phyloP scores from a whole-genome alignment of 352 stramenopile genomes.

The Globisporangium lucens region DNA sequence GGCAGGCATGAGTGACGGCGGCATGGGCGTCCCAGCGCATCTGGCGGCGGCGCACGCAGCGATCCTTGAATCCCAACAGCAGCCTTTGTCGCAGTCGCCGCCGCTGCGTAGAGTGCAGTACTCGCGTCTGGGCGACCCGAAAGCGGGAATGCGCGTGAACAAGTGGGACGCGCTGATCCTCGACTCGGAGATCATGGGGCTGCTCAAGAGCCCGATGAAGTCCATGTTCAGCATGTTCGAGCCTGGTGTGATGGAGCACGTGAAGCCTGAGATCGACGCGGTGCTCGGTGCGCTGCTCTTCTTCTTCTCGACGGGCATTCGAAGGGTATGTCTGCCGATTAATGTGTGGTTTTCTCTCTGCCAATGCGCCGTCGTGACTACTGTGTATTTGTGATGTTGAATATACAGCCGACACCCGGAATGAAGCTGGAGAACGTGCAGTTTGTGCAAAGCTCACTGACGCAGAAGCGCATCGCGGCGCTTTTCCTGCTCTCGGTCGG shows the following conservation, averaged over 20 bases:
- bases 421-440: conserved; percentile 85
- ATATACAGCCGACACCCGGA: conserved; percentile 60
- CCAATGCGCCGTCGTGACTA: too few species aligned
- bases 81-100: background rate
- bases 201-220: conserved; percentile 74
- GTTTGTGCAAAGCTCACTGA: conserved; percentile 49
- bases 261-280: conserved; percentile 77
- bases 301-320: conserved; percentile 55
- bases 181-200: conserved; percentile 70
- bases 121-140: conserved; percentile 35
- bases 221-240: conserved; percentile 82
- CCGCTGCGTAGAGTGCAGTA: conserved; percentile 36
- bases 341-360: too few species aligned
- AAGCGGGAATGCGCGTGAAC: conserved; percentile 64
- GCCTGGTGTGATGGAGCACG: conserved; percentile 50
- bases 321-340: conserved; percentile 33
- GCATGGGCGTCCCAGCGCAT: conserved; percentile 27
- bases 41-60: conserved; percentile 32
- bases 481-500: conserved; percentile 75
- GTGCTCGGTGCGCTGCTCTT: conserved; percentile 56
- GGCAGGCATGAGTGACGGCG: background rate
- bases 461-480: conserved; percentile 37
- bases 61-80: conserved; percentile 29
- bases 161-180: conserved; percentile 83
- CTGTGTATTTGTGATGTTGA: background rate